Percentiles rank a stretch among this genome's conserved stretches.
Conservation (phyloP, 352 stramenopile species). For the Phytophthora pistaciae region DNA sequence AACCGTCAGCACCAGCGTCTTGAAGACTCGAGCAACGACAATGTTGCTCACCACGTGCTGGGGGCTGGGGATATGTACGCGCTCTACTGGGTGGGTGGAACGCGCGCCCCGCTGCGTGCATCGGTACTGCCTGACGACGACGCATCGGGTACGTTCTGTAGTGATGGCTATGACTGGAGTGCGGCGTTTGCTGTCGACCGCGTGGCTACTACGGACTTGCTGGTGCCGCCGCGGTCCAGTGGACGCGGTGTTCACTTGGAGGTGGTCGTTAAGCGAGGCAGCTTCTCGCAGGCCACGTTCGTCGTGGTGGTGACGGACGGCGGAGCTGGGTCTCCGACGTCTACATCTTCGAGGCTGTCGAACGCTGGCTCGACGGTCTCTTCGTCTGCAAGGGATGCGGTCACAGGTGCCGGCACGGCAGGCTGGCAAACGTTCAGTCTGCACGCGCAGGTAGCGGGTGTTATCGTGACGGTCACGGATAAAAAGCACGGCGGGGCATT, state of each 20-base stretch:
- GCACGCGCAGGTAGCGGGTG: conserved; percentile 72
- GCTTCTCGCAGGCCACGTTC: conserved; percentile 78
- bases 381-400: conserved; percentile 16
- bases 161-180: conserved; percentile 75
- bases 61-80: conserved; percentile 77
- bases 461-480: conserved; percentile 79
- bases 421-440: conserved; percentile 73
- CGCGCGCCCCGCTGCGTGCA: conserved; percentile 56
- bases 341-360: conserved; percentile 29
- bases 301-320: conserved; percentile 70
- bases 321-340: conserved; percentile 23
- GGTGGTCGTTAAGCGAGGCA: conserved; percentile 74
- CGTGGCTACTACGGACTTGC: conserved; percentile 51
- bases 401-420: conserved; percentile 1
- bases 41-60: conserved; percentile 79
- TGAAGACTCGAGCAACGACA: conserved; percentile 40
- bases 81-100: conserved; percentile 77
- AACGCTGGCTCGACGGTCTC: conserved; percentile 28
- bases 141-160: conserved; percentile 24
- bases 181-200: conserved; percentile 61
- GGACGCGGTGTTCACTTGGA: conserved; percentile 48
- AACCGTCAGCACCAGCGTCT: conserved; percentile 34
- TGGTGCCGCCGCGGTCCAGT: conserved; percentile 56
- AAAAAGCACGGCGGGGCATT: conserved; percentile 39
- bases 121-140: conserved; percentile 63